Percentiles rank a stretch among this genome's conserved stretches.
Evolutionary conservation across 192 early-diverging fungal species (phyloP).

Genomic region (Entomortierella chlamydospora): DNA sequence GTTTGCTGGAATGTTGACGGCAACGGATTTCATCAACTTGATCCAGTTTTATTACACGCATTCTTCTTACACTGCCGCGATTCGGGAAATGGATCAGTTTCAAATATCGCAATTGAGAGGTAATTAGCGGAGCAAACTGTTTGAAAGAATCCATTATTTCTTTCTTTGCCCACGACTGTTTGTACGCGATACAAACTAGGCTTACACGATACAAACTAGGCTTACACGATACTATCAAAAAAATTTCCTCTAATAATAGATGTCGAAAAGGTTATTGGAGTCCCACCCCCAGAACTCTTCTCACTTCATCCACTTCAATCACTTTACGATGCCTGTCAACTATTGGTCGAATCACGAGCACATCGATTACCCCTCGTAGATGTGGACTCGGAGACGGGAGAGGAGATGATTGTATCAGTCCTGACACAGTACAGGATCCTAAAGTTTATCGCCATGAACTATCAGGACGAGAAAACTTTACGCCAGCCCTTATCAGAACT

Average conservation of each 20-base stretch:
- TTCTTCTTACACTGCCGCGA: conserved; percentile 81
- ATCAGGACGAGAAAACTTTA: conserved; percentile 71
- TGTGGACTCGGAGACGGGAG: conserved; percentile 73
- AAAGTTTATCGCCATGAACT: conserved; percentile 87
- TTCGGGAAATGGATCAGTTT: conserved; percentile 88
- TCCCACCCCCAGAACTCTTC: conserved; percentile 72
- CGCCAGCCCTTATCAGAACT: conserved; percentile 79
- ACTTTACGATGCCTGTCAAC: conserved; percentile 85
- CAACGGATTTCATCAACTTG: conserved; percentile 94
- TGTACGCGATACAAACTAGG: no score
- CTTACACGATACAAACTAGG: no score
- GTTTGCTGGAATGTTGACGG: conserved; percentile 96
- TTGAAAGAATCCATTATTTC: no score
- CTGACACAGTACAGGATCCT: conserved; percentile 91
- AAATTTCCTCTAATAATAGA: conserved; percentile 60
- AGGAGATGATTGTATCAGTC: conserved; percentile 92
- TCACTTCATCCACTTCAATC: conserved; percentile 88
- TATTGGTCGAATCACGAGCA: conserved; percentile 84
- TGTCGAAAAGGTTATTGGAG: conserved; percentile 69
- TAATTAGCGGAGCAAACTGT: conserved; percentile 33
- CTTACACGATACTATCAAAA: no score
- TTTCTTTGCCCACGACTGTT: no score
- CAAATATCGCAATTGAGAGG: conserved; percentile 76
- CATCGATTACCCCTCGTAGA: conserved; percentile 94
- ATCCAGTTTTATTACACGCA: conserved; percentile 93